phyloP scores from a whole-genome alignment of 1,284 basidiomycete genomes.

The Cerioporus squamosus region DNA sequence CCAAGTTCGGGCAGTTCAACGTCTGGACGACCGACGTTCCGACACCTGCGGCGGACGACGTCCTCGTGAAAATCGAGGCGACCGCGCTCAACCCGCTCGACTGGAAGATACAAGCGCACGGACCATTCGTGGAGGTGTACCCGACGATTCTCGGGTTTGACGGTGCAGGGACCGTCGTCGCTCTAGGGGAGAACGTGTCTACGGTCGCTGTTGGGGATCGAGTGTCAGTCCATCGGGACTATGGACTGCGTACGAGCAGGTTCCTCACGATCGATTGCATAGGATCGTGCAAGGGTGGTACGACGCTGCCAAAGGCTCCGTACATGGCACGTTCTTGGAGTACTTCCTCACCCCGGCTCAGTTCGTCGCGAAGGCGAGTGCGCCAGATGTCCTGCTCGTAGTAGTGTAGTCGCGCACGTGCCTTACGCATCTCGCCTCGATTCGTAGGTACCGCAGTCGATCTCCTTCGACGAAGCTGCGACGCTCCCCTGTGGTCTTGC shows the following conservation, averaged over 20 bases:
- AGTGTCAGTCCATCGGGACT: conserved; percentile 31
- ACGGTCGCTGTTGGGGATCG: conserved; percentile 44
- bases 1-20: conserved; percentile 26
- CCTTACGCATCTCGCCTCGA: no score
- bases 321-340: conserved; percentile 35
- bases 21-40: conserved; percentile 29
- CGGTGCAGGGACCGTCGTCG: conserved; percentile 44
- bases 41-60: conserved; percentile 39
- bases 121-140: conserved; percentile 34
- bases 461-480: conserved; percentile 35
- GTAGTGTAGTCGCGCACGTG: no score
- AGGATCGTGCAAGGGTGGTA: conserved; percentile 32
- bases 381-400: not conserved
- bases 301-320: conserved; percentile 29
- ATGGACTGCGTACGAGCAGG: not conserved
- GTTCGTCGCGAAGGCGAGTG: conserved; percentile 29
- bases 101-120: conserved; percentile 41
- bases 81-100: conserved; percentile 49
- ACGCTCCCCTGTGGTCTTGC: conserved; percentile 32
- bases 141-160: conserved; percentile 52
- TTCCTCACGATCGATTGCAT: not conserved
- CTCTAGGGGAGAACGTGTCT: conserved; percentile 40
- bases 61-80: conserved; percentile 46
- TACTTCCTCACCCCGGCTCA: conserved; percentile 32
- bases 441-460: conserved; percentile 29